phyloP scores from a whole-genome alignment of 768 basidiomycete genomes.

The Candolleomyces aberdarensis region DNA sequence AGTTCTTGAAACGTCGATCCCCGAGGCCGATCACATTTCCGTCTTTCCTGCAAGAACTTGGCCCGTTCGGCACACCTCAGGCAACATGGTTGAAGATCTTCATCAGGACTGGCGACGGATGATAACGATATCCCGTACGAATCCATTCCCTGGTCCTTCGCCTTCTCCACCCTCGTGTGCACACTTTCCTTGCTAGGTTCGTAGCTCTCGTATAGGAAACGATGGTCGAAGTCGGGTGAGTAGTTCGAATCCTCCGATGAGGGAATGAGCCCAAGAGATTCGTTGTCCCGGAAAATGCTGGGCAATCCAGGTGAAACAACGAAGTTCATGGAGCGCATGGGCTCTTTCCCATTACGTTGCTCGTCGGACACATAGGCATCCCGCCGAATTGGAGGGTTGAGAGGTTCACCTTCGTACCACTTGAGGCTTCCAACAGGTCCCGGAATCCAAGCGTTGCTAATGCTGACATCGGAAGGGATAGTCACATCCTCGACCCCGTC shows the following conservation, averaged over 20 bases:
- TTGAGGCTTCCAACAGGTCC: slow-evolving; percentile 21
- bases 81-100: background rate
- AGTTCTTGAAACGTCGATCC: background rate
- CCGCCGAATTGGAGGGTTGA: background rate
- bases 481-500: background rate
- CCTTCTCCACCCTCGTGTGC: slow-evolving; percentile 29
- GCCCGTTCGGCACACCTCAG: slow-evolving; percentile 16
- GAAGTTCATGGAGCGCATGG: background rate
- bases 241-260: slow-evolving; percentile 6
- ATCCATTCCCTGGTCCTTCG: background rate
- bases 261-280: background rate
- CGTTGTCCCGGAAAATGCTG: background rate
- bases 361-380: background rate
- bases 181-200: slow-evolving; percentile 32
- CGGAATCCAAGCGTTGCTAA: slow-evolving; percentile 41
- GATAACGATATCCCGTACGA: background rate
- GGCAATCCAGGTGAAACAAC: background rate
- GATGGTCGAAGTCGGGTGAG: slow-evolving; percentile 9
- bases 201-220: slow-evolving; percentile 40
- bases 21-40: slow-evolving; percentile 8
- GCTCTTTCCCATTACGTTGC: background rate
- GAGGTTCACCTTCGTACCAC: slow-evolving; percentile 4
- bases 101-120: background rate
- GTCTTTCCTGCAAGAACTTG: slow-evolving; percentile 9
- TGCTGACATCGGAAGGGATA: slow-evolving; percentile 22